phyloP scores from a whole-genome alignment of 257 asterid species.

The Petunia secreta region DNA sequence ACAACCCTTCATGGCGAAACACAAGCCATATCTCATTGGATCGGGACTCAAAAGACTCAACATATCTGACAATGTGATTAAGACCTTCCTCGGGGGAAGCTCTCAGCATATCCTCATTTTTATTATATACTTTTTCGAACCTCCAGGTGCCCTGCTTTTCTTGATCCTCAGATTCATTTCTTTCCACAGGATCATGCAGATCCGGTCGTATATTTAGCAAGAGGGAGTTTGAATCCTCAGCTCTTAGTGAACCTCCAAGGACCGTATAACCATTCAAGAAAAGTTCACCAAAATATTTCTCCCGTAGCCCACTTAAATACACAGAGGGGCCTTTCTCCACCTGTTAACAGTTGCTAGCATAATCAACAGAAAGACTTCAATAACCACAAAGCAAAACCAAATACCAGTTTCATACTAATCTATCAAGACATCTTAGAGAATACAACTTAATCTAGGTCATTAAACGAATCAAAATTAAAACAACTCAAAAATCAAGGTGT shows the following conservation, averaged over 20 bases:
- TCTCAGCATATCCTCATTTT: slow-evolving; percentile 41
- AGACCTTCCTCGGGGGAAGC: slow-evolving; percentile 71
- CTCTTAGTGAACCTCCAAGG: slow-evolving; percentile 55
- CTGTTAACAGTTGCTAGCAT: slow-evolving; percentile 51
- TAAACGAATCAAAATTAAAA: background rate
- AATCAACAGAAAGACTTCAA: slow-evolving; percentile 36
- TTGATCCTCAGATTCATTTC: slow-evolving; percentile 43
- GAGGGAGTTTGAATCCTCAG: slow-evolving; percentile 46
- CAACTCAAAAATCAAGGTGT: background rate
- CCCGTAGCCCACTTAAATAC: slow-evolving; percentile 91
- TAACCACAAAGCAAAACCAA: slow-evolving; percentile 18
- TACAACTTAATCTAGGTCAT: background rate
- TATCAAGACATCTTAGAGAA: background rate
- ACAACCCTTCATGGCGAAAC: slow-evolving; percentile 88
- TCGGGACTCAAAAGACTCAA: slow-evolving; percentile 91
- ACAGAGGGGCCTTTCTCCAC: slow-evolving; percentile 86
- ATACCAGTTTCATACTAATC: background rate
- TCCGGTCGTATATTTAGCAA: slow-evolving; percentile 40
- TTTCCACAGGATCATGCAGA: slow-evolving; percentile 34
- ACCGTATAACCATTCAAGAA: slow-evolving; percentile 78
- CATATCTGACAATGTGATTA: slow-evolving; percentile 90
- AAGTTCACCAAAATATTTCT: slow-evolving; percentile 92
- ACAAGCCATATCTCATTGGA: slow-evolving; percentile 98
- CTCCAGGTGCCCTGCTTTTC: slow-evolving; percentile 44
- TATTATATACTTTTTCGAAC: slow-evolving; percentile 41